Evolutionary conservation across 2,329 filamentous ascomycete genomes (phyloP).

Genomic region (Botrytis tulipae): DNA sequence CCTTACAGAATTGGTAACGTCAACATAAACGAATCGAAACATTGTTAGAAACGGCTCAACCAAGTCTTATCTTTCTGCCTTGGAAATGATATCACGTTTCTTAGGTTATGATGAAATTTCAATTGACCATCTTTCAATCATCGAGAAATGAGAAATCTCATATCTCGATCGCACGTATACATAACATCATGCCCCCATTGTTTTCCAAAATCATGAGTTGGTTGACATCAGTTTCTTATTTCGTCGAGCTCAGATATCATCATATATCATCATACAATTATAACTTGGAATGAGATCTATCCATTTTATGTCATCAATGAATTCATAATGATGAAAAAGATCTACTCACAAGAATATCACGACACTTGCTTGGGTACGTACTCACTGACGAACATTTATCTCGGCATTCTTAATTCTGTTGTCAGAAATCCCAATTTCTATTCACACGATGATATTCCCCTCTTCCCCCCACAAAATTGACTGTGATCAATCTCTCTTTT

Average conservation of each 20-base stretch:
- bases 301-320: neutral
- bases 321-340: conserved; percentile 6
- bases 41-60: conserved; percentile 12
- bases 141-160: neutral
- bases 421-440: neutral
- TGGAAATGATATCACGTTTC: conserved; percentile 7
- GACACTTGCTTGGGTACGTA: neutral
- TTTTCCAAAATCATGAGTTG: neutral
- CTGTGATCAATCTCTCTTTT: neutral
- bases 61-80: conserved; percentile 9
- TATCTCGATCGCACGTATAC: neutral
- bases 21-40: neutral
- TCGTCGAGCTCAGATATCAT: neutral
- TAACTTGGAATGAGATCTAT: neutral
- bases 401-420: neutral
- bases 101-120: conserved; percentile 11
- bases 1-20: neutral
- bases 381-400: conserved; percentile 7
- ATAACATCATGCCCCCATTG: conserved; percentile 20
- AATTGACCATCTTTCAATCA: neutral
- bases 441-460: neutral
- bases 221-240: neutral
- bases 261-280: neutral
- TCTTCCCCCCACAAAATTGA: conserved; percentile 5
- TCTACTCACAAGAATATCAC: conserved; percentile 1